phyloP scores from a whole-genome alignment of 2,329 filamentous ascomycete genomes.

The Exophiala aquamarina region DNA sequence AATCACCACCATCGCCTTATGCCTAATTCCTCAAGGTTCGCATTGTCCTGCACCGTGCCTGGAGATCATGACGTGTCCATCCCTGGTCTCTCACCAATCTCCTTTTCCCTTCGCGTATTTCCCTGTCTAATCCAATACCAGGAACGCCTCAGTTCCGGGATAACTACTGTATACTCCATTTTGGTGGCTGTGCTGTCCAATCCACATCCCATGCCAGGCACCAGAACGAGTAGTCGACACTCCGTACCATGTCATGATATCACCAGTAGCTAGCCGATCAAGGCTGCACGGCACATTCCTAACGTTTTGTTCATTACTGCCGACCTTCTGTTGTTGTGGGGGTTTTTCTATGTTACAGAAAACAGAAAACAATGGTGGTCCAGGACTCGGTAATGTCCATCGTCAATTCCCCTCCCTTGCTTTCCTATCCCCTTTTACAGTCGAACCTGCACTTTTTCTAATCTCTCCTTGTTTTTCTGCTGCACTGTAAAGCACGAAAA shows the following conservation, averaged over 20 bases:
- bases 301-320: conserved; percentile 2
- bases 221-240: no score
- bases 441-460: conserved; percentile 2
- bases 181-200: conserved; percentile 5
- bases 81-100: neutral
- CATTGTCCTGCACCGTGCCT: conserved; percentile 2
- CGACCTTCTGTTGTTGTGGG: no score
- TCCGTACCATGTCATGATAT: no score
- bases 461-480: conserved; percentile 1
- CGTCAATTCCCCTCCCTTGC: neutral
- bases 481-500: neutral
- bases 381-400: no score
- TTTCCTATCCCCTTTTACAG: neutral
- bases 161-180: no score
- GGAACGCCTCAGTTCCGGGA: no score
- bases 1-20: conserved; percentile 2
- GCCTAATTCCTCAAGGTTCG: conserved; percentile 1
- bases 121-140: no score
- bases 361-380: neutral
- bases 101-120: no score
- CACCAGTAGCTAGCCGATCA: no score
- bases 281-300: no score
- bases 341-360: conserved; percentile 2
- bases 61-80: conserved; percentile 9
- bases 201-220: no score